These are phyloP conservation scores for Lolium rigidum DNA, from an alignment of 176 grass and related monocot genomes.

Conservation along the genomic window DNA sequence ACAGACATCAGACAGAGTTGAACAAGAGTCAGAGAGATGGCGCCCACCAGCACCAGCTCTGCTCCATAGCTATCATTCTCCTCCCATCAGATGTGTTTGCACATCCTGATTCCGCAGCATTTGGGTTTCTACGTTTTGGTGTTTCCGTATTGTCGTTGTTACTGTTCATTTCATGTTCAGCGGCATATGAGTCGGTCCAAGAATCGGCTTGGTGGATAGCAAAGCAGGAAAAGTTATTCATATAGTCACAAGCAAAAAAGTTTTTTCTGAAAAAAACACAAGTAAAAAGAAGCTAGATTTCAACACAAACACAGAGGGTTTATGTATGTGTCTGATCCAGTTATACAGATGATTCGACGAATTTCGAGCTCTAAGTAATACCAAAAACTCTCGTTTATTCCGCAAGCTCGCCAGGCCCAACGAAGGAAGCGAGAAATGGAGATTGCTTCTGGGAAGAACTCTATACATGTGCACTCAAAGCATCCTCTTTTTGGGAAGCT, in stretches of 20 bases:
- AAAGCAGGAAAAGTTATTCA: neutral
- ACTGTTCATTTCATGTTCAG: constrained; percentile 11
- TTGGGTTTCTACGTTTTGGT: neutral
- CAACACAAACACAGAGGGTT: constrained; percentile 34
- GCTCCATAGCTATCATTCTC: neutral
- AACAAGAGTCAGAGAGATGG: constrained; percentile 9
- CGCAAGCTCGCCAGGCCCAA: constrained; percentile 30
- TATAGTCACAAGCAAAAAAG: neutral
- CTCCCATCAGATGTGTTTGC: constrained; percentile 15
- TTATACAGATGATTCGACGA: constrained; percentile 61
- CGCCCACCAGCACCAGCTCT: neutral
- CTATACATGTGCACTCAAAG: constrained; percentile 68
- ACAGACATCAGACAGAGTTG: constrained; percentile 19
- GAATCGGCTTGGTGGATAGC: neutral
- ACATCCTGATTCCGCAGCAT: neutral
- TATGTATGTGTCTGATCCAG: constrained; percentile 40
- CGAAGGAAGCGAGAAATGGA: constrained; percentile 34
- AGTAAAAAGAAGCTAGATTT: neutral
- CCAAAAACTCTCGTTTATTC: constrained; percentile 64
- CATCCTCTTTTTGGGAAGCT: constrained; percentile 39
- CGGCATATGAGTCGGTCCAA: neutral
- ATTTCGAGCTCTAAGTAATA: constrained; percentile 52
- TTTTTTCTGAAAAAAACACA: neutral
- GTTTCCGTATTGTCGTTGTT: neutral
- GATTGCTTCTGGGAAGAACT: constrained; percentile 63